Evolutionary conservation across 2,329 filamentous ascomycete genomes (phyloP), one percentile per base, ranked within the genome.

Genomic region (Penicillium hesseltinei): DNA sequence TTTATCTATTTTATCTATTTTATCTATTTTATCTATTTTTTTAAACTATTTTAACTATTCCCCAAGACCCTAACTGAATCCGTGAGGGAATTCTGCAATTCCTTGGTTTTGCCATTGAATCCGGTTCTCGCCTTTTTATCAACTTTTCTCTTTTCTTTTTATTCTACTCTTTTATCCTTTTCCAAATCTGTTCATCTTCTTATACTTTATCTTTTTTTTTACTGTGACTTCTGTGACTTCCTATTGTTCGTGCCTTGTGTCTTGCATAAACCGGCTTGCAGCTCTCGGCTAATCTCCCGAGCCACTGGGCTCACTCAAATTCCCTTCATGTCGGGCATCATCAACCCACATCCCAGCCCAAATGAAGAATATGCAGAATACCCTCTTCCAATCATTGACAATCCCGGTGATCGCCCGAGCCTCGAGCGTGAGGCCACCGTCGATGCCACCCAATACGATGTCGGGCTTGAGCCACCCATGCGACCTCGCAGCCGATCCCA

Each of bases 281-380:
- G 45, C 36, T 46, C 27, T 47, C 33, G 53, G 53, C 15, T 51
- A 56, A 55, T 36, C 21, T 44, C 36, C 36, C 43, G 23, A 27
- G 31, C 45, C 29, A 48, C 36, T 33, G 25, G 47, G 46, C 48
- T 56, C 54, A 47, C 44, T 21, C 36, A 47, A 48, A 11, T 33
- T 15, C 9, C 42, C 36, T 47, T 59, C 47, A 66, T 64, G 62
- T 64, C 63, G 57, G 54, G 54, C 42, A 61, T 63, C 27, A 46
- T 35, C 40, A 56, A 57, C 17, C 65, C 65, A 25, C 62, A 62
- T 44, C 64, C 65, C 11, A 67, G 61, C 33, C 65, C 65, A 11
- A 62, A 48, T 57, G 65, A 67, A 60, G 64, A 67, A 54, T 62
- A 62, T 19, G 52, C 48, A 38, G 65, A 67, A 57, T 61, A 54